Base-by-base conservation (phyloP, 495 filamentous ascomycete species). In the Xeromyces bisporus region DNA sequence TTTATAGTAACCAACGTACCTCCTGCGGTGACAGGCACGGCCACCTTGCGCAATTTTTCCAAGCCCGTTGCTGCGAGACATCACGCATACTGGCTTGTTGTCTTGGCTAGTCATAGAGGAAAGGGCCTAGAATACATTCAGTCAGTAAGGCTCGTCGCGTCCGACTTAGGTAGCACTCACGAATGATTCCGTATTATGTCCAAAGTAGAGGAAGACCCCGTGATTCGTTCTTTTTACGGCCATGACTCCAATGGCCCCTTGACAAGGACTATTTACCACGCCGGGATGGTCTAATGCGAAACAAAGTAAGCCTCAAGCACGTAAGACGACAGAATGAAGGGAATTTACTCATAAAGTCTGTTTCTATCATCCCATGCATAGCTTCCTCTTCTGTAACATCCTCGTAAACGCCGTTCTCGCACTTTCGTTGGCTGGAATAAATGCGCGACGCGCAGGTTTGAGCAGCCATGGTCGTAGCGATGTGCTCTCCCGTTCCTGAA, bases 401-500 rank as follows among this genome's bases (percentile, higher is more conserved):
- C 16, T 67, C 57, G n/a, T 75, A 71, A 2, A 47, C 50, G 10
- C 81, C 83, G 8, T 61, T 64, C 4, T 56, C 49, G 9, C 60
- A 62, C 35, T 66, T 75, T 18, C 64, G 66, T 11, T 69, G 69
- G 25, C 65, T 61, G 32, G 75, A 69, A 42, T 78, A 87, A 10
- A 94, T 50, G 0, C 83, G 69, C 27, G 74, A 72, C 2, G 82
- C 79, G 48, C 82, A 86, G 29, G 71, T 75, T 23, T 67, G 67
- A 0, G 85, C 84, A 8, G 83, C 84, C 56, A 82, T 65, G 1
- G 83, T 87, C 1, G 87, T 87, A 4, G 84, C 82, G 72, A 97
- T 94, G 45, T 96, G 89, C 58, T 97, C 89, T 21, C 89, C 89
- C 3, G 89, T 97, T 17, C 89, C 89, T 41, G 83, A 91, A 10